These are phyloP conservation scores for Corymbia calophylla DNA, from an alignment of 441 rosid genomes.

Conservation along the genomic window DNA sequence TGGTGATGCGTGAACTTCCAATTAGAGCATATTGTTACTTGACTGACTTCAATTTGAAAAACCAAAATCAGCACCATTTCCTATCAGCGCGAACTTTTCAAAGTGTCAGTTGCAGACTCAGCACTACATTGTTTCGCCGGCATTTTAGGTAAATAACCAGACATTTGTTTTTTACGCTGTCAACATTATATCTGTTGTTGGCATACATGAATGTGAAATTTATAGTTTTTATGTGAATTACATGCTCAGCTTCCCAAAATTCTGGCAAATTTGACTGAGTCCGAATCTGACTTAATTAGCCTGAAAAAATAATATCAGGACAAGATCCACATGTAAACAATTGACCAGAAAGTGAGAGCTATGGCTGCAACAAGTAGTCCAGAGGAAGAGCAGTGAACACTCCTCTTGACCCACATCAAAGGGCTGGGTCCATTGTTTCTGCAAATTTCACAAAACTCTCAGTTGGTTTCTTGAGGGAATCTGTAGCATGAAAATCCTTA, in stretches of 20 bases:
- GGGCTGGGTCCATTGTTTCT: conserved; percentile 86
- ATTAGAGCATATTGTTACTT: neutral
- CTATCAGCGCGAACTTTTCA: neutral
- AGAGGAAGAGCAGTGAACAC: conserved; percentile 70
- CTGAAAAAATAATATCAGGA: conserved; percentile 11
- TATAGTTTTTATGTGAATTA: neutral
- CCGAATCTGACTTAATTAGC: neutral
- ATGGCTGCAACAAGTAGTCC: conserved; percentile 80
- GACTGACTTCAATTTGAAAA: neutral
- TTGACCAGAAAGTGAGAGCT: conserved; percentile 80
- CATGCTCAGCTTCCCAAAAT: neutral
- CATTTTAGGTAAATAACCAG: neutral
- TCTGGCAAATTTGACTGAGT: neutral
- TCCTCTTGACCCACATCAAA: conserved; percentile 87
- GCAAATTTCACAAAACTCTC: neutral
- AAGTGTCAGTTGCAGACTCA: neutral
- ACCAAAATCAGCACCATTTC: neutral
- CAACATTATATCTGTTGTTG: neutral
- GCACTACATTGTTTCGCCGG: neutral
- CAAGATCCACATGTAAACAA: conserved; percentile 63
- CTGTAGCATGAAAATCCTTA: neutral
- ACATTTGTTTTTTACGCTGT: neutral
- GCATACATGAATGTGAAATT: neutral
- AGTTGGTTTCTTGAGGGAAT: neutral
- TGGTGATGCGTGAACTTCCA: neutral